Conservation (phyloP, 2,329 filamentous ascomycete species). For the Fusarium fujikuroi region DNA sequence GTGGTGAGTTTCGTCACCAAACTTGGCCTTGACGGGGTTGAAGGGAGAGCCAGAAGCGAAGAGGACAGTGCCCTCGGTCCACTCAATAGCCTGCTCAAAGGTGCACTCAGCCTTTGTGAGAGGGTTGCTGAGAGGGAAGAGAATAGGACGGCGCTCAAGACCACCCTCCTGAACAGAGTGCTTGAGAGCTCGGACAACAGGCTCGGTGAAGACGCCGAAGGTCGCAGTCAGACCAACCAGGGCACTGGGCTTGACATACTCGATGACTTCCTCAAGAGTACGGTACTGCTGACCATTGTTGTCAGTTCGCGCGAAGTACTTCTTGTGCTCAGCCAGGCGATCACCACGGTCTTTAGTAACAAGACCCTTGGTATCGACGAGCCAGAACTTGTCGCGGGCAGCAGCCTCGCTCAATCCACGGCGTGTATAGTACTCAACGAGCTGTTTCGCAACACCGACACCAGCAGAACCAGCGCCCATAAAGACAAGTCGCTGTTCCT, state of each 20-base stretch:
- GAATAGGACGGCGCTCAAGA: slow-evolving; percentile 82
- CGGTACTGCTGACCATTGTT: slow-evolving; percentile 77
- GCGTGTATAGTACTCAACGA: slow-evolving; percentile 95
- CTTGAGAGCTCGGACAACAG: slow-evolving; percentile 79
- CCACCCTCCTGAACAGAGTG: slow-evolving; percentile 70
- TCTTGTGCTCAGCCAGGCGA: slow-evolving; percentile 90
- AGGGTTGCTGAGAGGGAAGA: slow-evolving; percentile 97
- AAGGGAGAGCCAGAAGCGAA: slow-evolving; percentile 98
- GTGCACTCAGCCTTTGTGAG: slow-evolving; percentile 97
- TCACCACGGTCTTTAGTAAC: slow-evolving; percentile 94
- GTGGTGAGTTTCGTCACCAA: slow-evolving; percentile 61
- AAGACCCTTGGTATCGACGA: slow-evolving; percentile 96
- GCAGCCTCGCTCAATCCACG: slow-evolving; percentile 89
- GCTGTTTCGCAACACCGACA: slow-evolving; percentile 97
- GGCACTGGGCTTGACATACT: slow-evolving; percentile 94
- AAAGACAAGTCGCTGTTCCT: slow-evolving; percentile 95
- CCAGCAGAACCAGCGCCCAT: slow-evolving; percentile 95
- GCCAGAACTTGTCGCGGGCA: slow-evolving; percentile 92
- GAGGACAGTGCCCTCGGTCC: slow-evolving; percentile 90
- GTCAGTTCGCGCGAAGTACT: slow-evolving; percentile 74
- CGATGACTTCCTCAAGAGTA: slow-evolving; percentile 88
- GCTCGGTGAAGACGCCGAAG: slow-evolving; percentile 91
- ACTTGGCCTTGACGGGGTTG: slow-evolving; percentile 74
- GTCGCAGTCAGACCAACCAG: slow-evolving; percentile 95
- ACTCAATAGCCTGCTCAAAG: slow-evolving; percentile 89